phyloP scores from a whole-genome alignment of 2,329 filamentous ascomycete genomes.

The Periconia sp. region DNA sequence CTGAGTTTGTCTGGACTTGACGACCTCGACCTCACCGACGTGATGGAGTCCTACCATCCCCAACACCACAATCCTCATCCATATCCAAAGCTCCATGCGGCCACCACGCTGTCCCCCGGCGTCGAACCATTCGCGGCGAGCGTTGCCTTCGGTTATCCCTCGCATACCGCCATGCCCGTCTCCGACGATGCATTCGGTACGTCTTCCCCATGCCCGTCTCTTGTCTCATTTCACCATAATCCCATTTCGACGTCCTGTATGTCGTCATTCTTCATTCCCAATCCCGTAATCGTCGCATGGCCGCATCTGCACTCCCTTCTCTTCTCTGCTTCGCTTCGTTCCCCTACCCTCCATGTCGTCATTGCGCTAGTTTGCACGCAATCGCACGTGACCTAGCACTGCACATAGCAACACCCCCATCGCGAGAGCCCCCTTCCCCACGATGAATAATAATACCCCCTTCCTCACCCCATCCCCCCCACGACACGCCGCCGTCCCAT shows the following conservation, averaged over 20 bases:
- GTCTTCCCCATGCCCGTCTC: background rate
- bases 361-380: constrained; percentile 20
- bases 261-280: background rate
- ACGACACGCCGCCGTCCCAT: constrained; percentile 2
- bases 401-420: constrained; percentile 1
- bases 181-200: constrained; percentile 12
- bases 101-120: constrained; percentile 7
- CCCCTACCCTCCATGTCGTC: constrained; percentile 13
- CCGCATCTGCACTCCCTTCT: background rate
- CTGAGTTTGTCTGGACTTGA: constrained; percentile 46
- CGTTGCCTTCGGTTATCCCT: constrained; percentile 12
- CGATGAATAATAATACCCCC: constrained; percentile 2
- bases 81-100: constrained; percentile 4
- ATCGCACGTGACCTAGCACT: constrained; percentile 18
- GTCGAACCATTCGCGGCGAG: constrained; percentile 9
- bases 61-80: background rate
- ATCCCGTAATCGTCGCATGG: background rate
- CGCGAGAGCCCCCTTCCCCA: background rate
- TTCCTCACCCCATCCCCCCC: background rate
- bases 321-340: background rate
- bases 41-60: constrained; percentile 27
- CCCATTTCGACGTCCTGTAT: background rate
- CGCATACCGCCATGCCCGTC: constrained; percentile 8
- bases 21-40: constrained; percentile 27
- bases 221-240: background rate